Evolutionary conservation across 768 basidiomycete species (phyloP), one percentile per base, ranked within the genome.

Genomic region (Exsudoporus frostii): DNA sequence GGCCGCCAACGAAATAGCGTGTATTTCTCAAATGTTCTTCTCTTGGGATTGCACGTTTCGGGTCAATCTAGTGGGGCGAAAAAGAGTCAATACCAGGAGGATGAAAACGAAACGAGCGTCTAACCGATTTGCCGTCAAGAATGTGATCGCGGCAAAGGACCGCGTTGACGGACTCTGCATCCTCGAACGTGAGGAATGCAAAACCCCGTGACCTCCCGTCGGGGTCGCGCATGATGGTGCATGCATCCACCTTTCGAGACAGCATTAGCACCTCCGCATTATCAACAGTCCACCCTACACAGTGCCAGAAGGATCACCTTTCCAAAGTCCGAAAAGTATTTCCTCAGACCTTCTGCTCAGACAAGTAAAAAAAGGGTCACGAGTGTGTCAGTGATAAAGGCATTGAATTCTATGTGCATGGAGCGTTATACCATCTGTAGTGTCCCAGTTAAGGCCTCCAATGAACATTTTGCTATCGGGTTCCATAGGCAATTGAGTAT

Each of bases 381-480:
- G 24, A 58, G 19, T 3, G 44, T 57, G 70, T 70, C 60, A 72
- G 65, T 56, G 60, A 56, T 7, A 48, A 60, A 54, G 27, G 57
- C 2, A 51, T 61, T 59, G 38, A 37, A 61, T 68, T 64, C 55
- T 51, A 58, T 58, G 56, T 54, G 59, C 58, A 55, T 56, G 59
- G 37, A 65, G 63, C 25, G 63, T 62, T 71, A 76, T 79, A 92
- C 90, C 90, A 78, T 92, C 90, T 74, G 86, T 88, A 66, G 90
- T 92, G 67, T 91, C 89, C 90, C 90, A 92, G 75, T 86, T 92
- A 59, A 92, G 79, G 65, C 90, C 90, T 62, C 90, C 90, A 70
- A 92, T 85, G 76, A 92, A 92, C 80, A 92, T 85, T 79, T 92
- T 92, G 72, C 90, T 92, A 81, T 65, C 65, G 58, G 66, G 57